phyloP scores from a whole-genome alignment of 2,329 filamentous ascomycete species.

The Aotearoamyces nothofagi region DNA sequence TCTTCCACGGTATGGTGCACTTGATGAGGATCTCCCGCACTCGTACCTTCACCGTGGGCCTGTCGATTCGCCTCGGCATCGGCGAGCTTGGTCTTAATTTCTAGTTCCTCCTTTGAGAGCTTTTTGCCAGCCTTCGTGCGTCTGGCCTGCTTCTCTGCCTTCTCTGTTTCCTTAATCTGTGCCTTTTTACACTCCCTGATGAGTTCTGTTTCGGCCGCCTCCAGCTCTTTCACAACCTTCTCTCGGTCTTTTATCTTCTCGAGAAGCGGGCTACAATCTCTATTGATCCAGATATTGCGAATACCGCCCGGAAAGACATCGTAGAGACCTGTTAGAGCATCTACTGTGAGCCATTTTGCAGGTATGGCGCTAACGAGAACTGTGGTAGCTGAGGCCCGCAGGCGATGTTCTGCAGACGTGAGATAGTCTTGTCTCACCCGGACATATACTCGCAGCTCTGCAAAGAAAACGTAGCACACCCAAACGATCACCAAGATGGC shows the following conservation, averaged over 20 bases:
- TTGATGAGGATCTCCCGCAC: slow-evolving; percentile 34
- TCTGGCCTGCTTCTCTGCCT: slow-evolving; percentile 29
- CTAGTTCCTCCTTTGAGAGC: slow-evolving; percentile 22
- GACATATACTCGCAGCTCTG: slow-evolving; percentile 76
- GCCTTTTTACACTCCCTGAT: slow-evolving; percentile 68
- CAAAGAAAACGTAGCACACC: slow-evolving; percentile 77
- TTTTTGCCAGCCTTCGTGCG: slow-evolving; percentile 33
- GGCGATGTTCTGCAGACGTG: slow-evolving; percentile 84
- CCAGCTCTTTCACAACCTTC: slow-evolving; percentile 54
- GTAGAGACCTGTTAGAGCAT: slow-evolving; percentile 70
- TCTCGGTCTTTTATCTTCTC: slow-evolving; percentile 72
- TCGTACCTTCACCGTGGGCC: slow-evolving; percentile 34
- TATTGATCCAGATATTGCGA: slow-evolving; percentile 91
- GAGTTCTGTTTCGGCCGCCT: slow-evolving; percentile 70
- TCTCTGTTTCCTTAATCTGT: slow-evolving; percentile 46
- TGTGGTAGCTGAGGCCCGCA: slow-evolving; percentile 87
- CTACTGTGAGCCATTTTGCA: slow-evolving; percentile 72
- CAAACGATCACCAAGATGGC: slow-evolving; percentile 66
- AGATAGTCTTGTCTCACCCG: slow-evolving; percentile 89
- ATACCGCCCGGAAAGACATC: slow-evolving; percentile 95
- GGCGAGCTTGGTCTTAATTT: slow-evolving; percentile 12
- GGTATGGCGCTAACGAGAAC: slow-evolving; percentile 88
- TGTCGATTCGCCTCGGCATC: slow-evolving; percentile 24
- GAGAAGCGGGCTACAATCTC: slow-evolving; percentile 68
- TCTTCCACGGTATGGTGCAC: slow-evolving; percentile 35